A percentile compares a stretch with the other conserved stretches of the same genome.
phyloP scores from a whole-genome alignment of 192 early-diverging fungal species.

The Rhizophagus clarus region DNA sequence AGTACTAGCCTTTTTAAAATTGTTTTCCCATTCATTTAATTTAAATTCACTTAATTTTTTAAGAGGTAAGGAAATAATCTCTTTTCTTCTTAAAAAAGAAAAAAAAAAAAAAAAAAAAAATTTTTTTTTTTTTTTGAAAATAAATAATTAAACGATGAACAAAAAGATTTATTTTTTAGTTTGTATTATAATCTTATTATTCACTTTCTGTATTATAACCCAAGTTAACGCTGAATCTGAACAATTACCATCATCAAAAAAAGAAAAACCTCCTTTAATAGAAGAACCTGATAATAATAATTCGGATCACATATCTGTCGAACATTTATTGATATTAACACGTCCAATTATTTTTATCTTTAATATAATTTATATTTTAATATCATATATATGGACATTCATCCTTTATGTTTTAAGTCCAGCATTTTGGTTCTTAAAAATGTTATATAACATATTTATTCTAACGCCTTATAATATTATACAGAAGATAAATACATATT shows the following conservation, averaged over 20 bases:
- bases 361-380: neutral
- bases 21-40: neutral
- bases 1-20: neutral
- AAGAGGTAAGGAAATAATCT: too few species aligned
- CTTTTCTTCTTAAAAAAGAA: too few species aligned
- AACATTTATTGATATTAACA: neutral
- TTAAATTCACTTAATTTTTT: too few species aligned
- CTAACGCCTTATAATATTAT: neutral
- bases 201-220: neutral
- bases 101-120: too few species aligned
- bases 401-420: conserved; percentile 1
- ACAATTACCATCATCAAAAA: neutral
- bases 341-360: neutral
- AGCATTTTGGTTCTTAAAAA: neutral
- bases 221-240: neutral
- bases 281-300: neutral
- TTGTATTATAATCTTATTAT: neutral
- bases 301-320: neutral
- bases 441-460: neutral
- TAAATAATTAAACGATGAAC: neutral
- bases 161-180: neutral
- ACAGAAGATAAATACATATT: neutral
- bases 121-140: neutral
- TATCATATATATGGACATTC: neutral
- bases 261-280: neutral